Percentiles rank a stretch among this genome's conserved stretches.
These are phyloP conservation scores for Alternaria longipes DNA, from an alignment of 2,329 filamentous ascomycete genomes.

Conservation along the genomic window DNA sequence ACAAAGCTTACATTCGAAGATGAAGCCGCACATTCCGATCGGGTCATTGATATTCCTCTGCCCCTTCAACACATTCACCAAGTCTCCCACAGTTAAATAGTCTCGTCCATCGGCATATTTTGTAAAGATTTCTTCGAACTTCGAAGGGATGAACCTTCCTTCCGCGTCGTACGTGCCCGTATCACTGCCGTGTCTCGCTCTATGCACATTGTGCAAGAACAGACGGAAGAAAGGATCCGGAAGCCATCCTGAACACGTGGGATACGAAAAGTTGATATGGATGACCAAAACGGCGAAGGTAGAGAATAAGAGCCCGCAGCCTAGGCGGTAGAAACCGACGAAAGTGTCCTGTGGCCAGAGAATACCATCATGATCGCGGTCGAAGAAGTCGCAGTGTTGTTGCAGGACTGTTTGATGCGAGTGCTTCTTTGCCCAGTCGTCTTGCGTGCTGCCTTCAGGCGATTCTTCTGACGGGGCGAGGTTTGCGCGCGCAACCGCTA, in stretches of 20 bases:
- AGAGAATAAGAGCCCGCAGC: conserved; percentile 57
- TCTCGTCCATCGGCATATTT: conserved; percentile 56
- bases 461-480: conserved; percentile 51
- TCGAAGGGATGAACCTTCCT: conserved; percentile 57
- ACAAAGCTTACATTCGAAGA: conserved; percentile 54
- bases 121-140: conserved; percentile 59
- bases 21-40: conserved; percentile 57
- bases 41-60: conserved; percentile 55
- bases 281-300: conserved; percentile 59
- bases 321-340: conserved; percentile 56
- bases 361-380: conserved; percentile 61
- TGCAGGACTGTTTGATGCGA: conserved; percentile 58
- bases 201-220: conserved; percentile 53
- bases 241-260: conserved; percentile 54
- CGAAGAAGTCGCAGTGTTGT: conserved; percentile 64
- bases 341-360: conserved; percentile 64
- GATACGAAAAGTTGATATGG: conserved; percentile 61
- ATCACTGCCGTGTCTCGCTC: conserved; percentile 57
- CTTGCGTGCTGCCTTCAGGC: conserved; percentile 55
- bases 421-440: conserved; percentile 51
- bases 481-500: conserved; percentile 55
- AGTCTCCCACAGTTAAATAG: conserved; percentile 52
- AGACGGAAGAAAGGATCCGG: conserved; percentile 59
- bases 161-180: conserved; percentile 57
- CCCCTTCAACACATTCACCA: conserved; percentile 52